Evolutionary conservation across 2,329 filamentous ascomycete species (phyloP).

Genomic region (Phialophora tarda): DNA sequence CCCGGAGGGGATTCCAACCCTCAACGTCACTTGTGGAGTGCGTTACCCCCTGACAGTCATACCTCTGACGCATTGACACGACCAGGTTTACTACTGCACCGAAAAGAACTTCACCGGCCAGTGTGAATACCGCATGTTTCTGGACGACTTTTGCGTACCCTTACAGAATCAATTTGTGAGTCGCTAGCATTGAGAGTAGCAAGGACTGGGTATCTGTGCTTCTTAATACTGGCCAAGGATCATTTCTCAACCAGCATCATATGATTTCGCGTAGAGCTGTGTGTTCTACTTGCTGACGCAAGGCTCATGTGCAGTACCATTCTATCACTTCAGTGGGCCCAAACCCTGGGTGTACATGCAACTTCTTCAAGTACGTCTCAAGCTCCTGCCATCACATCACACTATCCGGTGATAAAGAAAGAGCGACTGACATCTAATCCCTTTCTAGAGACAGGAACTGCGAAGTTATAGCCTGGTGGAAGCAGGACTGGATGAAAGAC

Average conservation of each 20-base stretch:
- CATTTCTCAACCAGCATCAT: not conserved
- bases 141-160: not conserved
- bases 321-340: not conserved
- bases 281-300: not conserved
- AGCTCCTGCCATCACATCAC: not conserved
- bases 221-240: not conserved
- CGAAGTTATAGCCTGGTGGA: slow-evolving; percentile 3
- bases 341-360: not conserved
- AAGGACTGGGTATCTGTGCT: not conserved
- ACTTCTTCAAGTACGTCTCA: slow-evolving; percentile 5
- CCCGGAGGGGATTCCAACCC: not conserved
- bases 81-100: slow-evolving; percentile 5
- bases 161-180: not conserved
- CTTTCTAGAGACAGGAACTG: not conserved
- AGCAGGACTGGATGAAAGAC: slow-evolving; percentile 16
- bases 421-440: not conserved
- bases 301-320: slow-evolving; percentile 2
- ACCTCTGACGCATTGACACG: not conserved
- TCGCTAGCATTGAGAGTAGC: not conserved
- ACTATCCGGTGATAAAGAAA: not conserved
- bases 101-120: not conserved
- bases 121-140: slow-evolving; percentile 1
- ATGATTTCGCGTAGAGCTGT: not conserved
- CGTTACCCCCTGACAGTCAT: not conserved
- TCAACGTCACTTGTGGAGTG: not conserved